Evolutionary conservation across 306 rosid genomes (phyloP), one percentile per base, ranked within the genome.

Genomic region (Potentilla sterilis): DNA sequence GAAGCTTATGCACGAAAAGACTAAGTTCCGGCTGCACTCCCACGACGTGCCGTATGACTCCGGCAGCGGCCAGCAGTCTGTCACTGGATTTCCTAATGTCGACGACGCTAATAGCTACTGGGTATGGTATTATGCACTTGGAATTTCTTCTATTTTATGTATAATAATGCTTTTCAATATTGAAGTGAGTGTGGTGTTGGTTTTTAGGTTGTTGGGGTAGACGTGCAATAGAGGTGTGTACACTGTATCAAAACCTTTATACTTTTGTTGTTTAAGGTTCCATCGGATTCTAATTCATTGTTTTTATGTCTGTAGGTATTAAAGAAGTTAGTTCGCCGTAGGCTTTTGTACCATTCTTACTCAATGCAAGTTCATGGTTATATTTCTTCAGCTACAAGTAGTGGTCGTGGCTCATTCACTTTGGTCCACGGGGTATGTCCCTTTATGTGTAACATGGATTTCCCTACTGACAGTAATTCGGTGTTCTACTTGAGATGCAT

Each of bases 11-110:
- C 99, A 96, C 46, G 99, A 96, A 89, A 92, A 59, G 79, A 86
- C 96, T 74, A 96, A 91, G 73, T 83, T 84, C 63, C 92, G 99
- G 74, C 79, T 96, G 90, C 99, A 96, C 84, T 96, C 98, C 22
- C 99, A 96, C 57, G 99, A 96, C 38, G 98, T 96, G 57, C 99
- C 99, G 0, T 96, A 96, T 73, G 99, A 98, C 79, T 96, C 99
- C 77, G 99, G 99, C 3, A 96, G 99, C 79, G 99, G 99, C n/a
- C 99, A 96, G 73, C 98, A 96, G 81, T 96, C 99, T 0, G 96
- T 96, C 64, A 96, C 99, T 32, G 97, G 99, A n/a, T 96, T 88
- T 79, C 97, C 93, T 13, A 81, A 37, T 40, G 94, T 96, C 19
- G 98, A 96, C 14, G 99, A 96, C 87, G 18, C 94, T 72, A 96